Conservation (phyloP, 495 filamentous ascomycete genomes). For the Hypoxylon trugodes region DNA sequence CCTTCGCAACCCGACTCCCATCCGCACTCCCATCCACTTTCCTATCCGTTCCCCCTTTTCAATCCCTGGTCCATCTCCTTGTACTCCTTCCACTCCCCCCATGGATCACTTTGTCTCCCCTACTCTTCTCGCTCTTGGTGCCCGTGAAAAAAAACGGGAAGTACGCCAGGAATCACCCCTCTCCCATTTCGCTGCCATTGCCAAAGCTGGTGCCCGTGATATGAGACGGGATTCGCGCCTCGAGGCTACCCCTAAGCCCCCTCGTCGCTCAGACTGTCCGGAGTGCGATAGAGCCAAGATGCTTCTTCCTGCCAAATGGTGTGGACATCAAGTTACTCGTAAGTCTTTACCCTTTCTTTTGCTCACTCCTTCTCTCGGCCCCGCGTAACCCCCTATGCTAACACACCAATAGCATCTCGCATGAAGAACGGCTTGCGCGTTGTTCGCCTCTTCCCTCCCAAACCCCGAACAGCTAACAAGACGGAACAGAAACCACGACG, state of each 20-base stretch:
- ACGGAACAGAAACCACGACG: background rate
- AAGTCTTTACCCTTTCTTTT: constrained; percentile 6
- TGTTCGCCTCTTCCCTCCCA: constrained; percentile 5
- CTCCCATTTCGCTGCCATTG: background rate
- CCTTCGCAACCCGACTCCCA: constrained; percentile 33
- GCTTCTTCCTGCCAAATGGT: constrained; percentile 30
- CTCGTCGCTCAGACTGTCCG: background rate
- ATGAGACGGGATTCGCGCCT: background rate
- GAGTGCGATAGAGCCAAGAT: constrained; percentile 28
- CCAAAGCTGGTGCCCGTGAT: background rate
- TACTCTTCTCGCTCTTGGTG: constrained; percentile 10
- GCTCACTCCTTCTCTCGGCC: background rate
- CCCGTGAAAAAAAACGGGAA: constrained; percentile 33
- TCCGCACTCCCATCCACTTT: constrained; percentile 35
- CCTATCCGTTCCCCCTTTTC: constrained; percentile 43
- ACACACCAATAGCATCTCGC: constrained; percentile 35
- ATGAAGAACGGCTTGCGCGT: constrained; percentile 31
- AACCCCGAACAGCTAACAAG: background rate
- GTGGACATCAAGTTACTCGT: constrained; percentile 23
- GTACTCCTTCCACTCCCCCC: constrained; percentile 21
- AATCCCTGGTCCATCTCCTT: constrained; percentile 25
- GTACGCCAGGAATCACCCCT: constrained; percentile 3
- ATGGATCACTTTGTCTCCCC: constrained; percentile 6
- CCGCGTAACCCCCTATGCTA: too few species aligned
- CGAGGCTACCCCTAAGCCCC: background rate